Conservation (phyloP, 257 asterid species). For the Eustoma russellianum region DNA sequence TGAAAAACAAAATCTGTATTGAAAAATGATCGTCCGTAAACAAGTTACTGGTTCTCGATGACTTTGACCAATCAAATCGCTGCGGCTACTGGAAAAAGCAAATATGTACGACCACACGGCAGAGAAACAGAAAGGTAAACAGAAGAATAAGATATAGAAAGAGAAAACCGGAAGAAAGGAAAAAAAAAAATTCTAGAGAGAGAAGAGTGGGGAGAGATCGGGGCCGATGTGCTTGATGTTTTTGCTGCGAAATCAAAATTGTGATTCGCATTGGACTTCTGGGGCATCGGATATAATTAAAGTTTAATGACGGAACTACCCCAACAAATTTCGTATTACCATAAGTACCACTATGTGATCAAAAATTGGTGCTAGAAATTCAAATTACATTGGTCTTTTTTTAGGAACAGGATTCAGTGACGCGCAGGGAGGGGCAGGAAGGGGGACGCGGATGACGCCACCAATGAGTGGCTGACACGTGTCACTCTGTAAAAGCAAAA, state of each 20-base stretch:
- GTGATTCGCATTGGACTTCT: constrained; percentile 16
- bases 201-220: constrained; percentile 17
- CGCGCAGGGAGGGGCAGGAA: no score
- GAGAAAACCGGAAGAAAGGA: constrained; percentile 5
- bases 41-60: constrained; percentile 19
- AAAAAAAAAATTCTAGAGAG: not conserved
- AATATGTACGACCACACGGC: no score
- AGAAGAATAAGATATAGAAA: not conserved
- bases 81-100: constrained; percentile 26
- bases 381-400: no score
- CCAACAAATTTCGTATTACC: not conserved
- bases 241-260: constrained; percentile 20
- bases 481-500: no score
- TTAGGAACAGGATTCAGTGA: no score
- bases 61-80: constrained; percentile 44
- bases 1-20: constrained; percentile 8
- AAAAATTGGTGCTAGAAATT: no score
- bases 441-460: no score
- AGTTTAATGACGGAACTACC: constrained; percentile 1
- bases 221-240: constrained; percentile 23
- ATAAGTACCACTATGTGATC: no score
- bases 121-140: no score
- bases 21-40: constrained; percentile 19
- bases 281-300: constrained; percentile 17
- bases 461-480: no score